A percentile compares a stretch with the other conserved stretches of the same genome.
Conservation (phyloP, 768 basidiomycete genomes). For the Naganishia friedmannii region DNA sequence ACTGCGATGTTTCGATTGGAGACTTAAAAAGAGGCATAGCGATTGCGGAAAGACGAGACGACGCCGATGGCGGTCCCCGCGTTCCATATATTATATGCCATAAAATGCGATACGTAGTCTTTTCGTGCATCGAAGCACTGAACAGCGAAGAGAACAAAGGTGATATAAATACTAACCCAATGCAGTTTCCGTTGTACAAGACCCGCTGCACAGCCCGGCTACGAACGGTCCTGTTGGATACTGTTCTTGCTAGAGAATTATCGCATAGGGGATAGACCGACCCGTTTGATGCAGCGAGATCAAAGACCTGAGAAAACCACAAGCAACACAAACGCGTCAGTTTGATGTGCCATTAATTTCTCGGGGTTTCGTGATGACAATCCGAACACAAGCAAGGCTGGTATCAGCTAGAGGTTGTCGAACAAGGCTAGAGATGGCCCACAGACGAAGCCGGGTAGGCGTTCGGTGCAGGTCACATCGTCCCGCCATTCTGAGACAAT, state of each 20-base stretch:
- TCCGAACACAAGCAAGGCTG: background rate
- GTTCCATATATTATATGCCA: constrained; percentile 3
- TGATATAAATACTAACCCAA: constrained; percentile 21
- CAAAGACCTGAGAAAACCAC: background rate
- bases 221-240: background rate
- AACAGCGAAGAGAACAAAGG: constrained; percentile 1
- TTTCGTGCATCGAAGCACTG: background rate
- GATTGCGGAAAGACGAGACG: background rate
- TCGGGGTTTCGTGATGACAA: background rate
- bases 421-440: constrained; percentile 19
- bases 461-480: constrained; percentile 6
- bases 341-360: background rate
- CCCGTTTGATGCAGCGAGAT: background rate
- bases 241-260: background rate
- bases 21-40: background rate
- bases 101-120: constrained; percentile 5
- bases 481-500: constrained; percentile 35
- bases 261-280: background rate
- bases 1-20: background rate
- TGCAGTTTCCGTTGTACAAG: background rate
- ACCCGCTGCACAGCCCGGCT: constrained; percentile 1
- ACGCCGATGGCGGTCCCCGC: background rate
- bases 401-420: constrained; percentile 33
- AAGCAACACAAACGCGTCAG: background rate
- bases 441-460: background rate